These are phyloP conservation scores for Colletotrichum sidae DNA, from an alignment of 2,329 filamentous ascomycete species.

Conservation along the genomic window DNA sequence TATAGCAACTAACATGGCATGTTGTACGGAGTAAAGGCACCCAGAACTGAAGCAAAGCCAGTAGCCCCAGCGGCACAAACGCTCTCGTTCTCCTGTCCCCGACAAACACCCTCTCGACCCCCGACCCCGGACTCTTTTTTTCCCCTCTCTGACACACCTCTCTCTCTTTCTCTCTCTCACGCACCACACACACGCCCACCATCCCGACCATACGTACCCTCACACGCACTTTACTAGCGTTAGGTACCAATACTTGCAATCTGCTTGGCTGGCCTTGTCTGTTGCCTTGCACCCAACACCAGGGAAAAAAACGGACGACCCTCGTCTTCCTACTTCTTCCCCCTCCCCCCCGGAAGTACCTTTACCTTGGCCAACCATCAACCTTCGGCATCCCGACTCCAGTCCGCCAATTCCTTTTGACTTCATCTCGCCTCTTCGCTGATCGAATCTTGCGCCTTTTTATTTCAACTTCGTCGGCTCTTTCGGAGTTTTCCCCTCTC, in stretches of 20 bases:
- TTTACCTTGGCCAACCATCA: conserved; percentile 22
- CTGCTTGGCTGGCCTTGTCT: conserved; percentile 12
- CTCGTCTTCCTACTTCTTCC: conserved; percentile 30
- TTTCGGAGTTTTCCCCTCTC: neutral
- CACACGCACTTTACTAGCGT: conserved; percentile 3
- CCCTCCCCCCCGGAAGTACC: conserved; percentile 30
- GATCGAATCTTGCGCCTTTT: neutral
- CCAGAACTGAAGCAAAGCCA: too few relatives aligned
- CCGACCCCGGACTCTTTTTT: conserved; percentile 16
- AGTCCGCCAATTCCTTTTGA: conserved; percentile 21
- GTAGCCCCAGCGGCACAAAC: conserved; percentile 17
- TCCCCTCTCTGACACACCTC: neutral
- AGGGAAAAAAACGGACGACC: conserved; percentile 30
- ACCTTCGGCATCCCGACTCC: conserved; percentile 15
- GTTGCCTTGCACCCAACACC: conserved; percentile 17
- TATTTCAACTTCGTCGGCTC: neutral
- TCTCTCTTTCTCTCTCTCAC: conserved; percentile 1
- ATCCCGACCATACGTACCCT: neutral
- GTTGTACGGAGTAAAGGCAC: too few relatives aligned
- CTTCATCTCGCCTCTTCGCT: conserved; percentile 24
- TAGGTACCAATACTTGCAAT: conserved; percentile 12
- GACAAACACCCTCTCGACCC: conserved; percentile 13
- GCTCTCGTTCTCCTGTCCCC: conserved; percentile 7
- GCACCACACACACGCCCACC: conserved; percentile 2
- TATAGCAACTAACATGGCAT: too few relatives aligned